Percentiles rank a stretch among this genome's conserved stretches.
Evolutionary conservation across 2,329 filamentous ascomycete species (phyloP).

Genomic region (Scorias spongiosa): DNA sequence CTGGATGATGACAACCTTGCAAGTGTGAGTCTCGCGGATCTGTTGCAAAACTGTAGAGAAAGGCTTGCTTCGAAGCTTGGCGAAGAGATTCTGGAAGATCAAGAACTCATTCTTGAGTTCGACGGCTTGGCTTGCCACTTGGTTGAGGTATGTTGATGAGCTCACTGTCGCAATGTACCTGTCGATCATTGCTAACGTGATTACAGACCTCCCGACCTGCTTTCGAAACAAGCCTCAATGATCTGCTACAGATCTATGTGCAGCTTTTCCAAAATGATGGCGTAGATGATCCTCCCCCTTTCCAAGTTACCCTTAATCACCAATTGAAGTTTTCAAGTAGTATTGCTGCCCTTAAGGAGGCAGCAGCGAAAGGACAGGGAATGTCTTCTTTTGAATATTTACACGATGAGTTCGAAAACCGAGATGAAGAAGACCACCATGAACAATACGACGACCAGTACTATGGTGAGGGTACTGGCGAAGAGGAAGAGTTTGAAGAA

Average conservation of each 20-base stretch:
- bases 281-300: constrained; percentile 38
- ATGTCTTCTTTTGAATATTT: constrained; percentile 31
- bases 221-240: constrained; percentile 35
- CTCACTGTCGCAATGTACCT: constrained; percentile 1
- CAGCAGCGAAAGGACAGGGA: constrained; percentile 42
- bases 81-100: constrained; percentile 39
- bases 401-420: not conserved
- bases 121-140: constrained; percentile 40
- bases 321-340: constrained; percentile 39
- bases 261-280: constrained; percentile 45
- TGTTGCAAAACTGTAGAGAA: constrained; percentile 32
- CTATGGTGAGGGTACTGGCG: constrained; percentile 2
- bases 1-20: constrained; percentile 40
- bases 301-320: constrained; percentile 37
- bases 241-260: constrained; percentile 45
- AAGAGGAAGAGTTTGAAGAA: not conserved
- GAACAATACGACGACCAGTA: constrained; percentile 6
- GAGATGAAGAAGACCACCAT: not conserved
- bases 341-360: constrained; percentile 36
- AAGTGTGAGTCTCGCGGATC: constrained; percentile 35
- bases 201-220: constrained; percentile 34
- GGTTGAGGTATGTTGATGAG: constrained; percentile 35
- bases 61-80: constrained; percentile 39
- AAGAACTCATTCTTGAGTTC: constrained; percentile 42
- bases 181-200: constrained; percentile 3